phyloP scores from a whole-genome alignment of 495 filamentous ascomycete genomes.

The Annulohypoxylon bovei region DNA sequence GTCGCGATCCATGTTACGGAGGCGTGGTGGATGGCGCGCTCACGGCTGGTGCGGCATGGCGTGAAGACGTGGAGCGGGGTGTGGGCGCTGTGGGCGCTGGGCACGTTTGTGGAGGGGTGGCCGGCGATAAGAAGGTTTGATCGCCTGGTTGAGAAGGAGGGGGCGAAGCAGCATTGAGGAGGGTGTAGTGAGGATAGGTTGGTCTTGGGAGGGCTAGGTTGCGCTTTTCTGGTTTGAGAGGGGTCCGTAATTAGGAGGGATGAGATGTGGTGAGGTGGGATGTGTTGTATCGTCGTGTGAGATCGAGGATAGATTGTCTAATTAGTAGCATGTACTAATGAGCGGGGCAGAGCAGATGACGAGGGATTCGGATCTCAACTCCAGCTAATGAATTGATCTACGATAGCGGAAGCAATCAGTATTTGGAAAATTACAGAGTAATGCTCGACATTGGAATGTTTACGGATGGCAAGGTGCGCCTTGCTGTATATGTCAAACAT shows the following conservation, averaged over 20 bases:
- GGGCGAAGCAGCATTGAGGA: constrained; percentile 40
- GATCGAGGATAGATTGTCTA: not conserved
- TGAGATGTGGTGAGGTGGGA: not conserved
- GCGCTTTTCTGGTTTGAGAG: not conserved
- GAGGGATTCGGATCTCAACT: not conserved
- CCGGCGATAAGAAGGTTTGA: constrained; percentile 55
- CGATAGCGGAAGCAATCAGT: not conserved
- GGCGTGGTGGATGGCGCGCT: constrained; percentile 50
- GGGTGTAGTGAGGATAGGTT: constrained; percentile 2
- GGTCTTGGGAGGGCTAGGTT: not conserved
- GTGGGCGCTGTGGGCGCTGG: constrained; percentile 54
- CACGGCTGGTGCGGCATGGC: constrained; percentile 44
- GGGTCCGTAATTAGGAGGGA: too few species aligned
- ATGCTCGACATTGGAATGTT: not conserved
- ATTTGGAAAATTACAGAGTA: not conserved
- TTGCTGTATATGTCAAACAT: too few species aligned
- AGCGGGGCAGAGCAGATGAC: not conserved
- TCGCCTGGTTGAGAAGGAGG: constrained; percentile 44
- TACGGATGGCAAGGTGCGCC: not conserved
- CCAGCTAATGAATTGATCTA: not conserved
- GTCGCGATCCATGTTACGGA: constrained; percentile 52
- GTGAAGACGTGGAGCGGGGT: constrained; percentile 42
- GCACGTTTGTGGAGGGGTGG: constrained; percentile 53
- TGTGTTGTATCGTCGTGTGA: not conserved
- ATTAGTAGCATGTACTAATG: not conserved